Evolutionary conservation across 1,139 yeast genomes (phyloP).

Genomic region (Candida sp.): DNA sequence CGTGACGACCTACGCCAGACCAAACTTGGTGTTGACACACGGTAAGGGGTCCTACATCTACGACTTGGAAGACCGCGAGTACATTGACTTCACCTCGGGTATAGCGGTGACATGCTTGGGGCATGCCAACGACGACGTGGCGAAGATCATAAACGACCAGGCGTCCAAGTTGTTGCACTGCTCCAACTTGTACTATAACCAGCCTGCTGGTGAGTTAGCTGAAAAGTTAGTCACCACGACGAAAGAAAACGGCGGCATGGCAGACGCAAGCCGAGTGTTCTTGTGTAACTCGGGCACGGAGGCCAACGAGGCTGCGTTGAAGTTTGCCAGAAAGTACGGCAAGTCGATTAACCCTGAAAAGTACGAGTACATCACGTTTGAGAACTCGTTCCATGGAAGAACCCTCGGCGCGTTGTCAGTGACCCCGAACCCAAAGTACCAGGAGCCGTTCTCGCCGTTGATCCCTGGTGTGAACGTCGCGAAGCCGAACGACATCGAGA

Average conservation of each 20-base stretch:
- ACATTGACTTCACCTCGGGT: constrained; percentile 93
- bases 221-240: constrained; percentile 74
- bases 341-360: constrained; percentile 60
- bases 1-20: constrained; percentile 86
- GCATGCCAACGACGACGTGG: constrained; percentile 76
- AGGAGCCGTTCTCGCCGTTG: constrained; percentile 87
- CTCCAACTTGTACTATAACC: constrained; percentile 84
- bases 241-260: constrained; percentile 74
- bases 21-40: constrained; percentile 67
- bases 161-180: constrained; percentile 77
- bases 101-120: constrained; percentile 97
- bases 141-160: constrained; percentile 74
- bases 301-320: constrained; percentile 97
- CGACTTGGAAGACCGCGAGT: constrained; percentile 79
- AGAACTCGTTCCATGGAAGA: constrained; percentile 93
- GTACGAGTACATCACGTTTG: constrained; percentile 81
- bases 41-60: constrained; percentile 78
- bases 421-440: constrained; percentile 92
- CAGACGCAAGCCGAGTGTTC: constrained; percentile 81
- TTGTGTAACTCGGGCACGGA: constrained; percentile 95
- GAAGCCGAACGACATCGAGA: constrained; percentile 58
- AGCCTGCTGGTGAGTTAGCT: constrained; percentile 83
- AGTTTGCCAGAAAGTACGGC: constrained; percentile 92
- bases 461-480: constrained; percentile 84
- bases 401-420: constrained; percentile 93